Base-by-base conservation (phyloP, 768 basidiomycete genomes). In the Tricholoma flavovirens region DNA sequence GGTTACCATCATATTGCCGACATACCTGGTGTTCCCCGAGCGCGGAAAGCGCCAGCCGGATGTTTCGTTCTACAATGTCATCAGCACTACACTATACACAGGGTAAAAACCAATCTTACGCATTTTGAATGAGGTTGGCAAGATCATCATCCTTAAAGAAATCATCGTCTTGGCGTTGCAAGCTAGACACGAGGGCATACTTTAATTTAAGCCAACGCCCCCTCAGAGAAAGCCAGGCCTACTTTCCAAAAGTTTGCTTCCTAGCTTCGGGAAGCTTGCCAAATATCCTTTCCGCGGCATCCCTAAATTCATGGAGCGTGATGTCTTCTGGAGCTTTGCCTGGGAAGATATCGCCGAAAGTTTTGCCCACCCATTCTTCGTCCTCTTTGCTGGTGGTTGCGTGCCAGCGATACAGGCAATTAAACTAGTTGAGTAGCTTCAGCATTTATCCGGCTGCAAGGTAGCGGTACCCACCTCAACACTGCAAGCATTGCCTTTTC, bases 341-440 rank as follows among this genome's bases (percentile, higher is more conserved):
- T 0, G 75, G 73, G 68, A 90, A 91, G 36, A 85, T 56, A 5
- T 76, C 55, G 26, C 62, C 59, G 62, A 88, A 83, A 15, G 83
- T 67, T 17, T 64, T 26, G 33, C 71, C 63, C 2, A 84, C 80
- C 88, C 88, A 92, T 55, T 83, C 69, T 65, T 88, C 90, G 53
- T 92, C 90, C 53, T 79, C 76, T 14, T 65, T 62, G 43, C 87
- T 90, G 0, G 87, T 89, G 0, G 90, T 91, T 1, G 91, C 86
- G 46, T 93, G 91, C 91, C 91, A 77, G 17, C 88, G 81, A 69
- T 93, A 93, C 54, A 93, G 71, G 62, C 87, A 87, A 62, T 93
- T 93, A 75, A 93, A 93, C 86, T 89, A 36, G 9, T 48, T 26
- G 6, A 56, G 35, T n/a, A 17, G 4, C 24, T 45, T 51, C 14